Conservation (phyloP, 306 rosid genomes). For the Acacia confusa region DNA sequence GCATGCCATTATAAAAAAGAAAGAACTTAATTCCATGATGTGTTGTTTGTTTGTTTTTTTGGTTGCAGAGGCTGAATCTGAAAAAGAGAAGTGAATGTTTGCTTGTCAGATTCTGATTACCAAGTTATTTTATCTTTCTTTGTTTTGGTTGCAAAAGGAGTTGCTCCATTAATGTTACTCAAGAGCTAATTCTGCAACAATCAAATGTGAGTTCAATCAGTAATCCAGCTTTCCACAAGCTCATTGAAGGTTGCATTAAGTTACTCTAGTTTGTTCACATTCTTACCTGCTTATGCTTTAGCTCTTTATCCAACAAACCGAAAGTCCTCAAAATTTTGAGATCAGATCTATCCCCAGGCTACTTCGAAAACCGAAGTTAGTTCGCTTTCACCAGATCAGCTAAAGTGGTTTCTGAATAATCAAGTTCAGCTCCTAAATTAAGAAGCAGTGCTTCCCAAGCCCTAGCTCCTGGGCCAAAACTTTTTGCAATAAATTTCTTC, state of each 20-base stretch:
- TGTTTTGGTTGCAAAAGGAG: background rate
- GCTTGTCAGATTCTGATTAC: background rate
- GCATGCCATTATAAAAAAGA: background rate
- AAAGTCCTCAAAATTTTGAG: background rate
- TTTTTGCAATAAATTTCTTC: conserved; percentile 43
- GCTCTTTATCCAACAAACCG: background rate
- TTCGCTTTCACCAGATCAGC: conserved; percentile 38
- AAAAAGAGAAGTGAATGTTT: background rate
- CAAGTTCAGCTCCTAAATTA: conserved; percentile 8
- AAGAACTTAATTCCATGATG: background rate
- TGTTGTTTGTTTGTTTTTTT: background rate
- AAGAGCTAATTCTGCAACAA: background rate
- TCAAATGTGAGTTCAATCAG: background rate
- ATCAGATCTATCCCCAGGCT: background rate
- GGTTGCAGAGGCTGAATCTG: background rate
- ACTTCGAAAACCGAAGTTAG: conserved; percentile 21
- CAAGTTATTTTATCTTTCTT: background rate
- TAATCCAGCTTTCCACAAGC: background rate
- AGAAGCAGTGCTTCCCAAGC: conserved; percentile 66
- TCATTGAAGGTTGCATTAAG: background rate
- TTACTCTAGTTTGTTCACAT: background rate
- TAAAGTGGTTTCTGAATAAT: conserved; percentile 28
- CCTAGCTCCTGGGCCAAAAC: conserved; percentile 48
- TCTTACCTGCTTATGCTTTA: background rate
- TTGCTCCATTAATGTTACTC: background rate